Base-by-base conservation (phyloP, 78 protist species). In the Dictyostelium capitatum region DNA sequence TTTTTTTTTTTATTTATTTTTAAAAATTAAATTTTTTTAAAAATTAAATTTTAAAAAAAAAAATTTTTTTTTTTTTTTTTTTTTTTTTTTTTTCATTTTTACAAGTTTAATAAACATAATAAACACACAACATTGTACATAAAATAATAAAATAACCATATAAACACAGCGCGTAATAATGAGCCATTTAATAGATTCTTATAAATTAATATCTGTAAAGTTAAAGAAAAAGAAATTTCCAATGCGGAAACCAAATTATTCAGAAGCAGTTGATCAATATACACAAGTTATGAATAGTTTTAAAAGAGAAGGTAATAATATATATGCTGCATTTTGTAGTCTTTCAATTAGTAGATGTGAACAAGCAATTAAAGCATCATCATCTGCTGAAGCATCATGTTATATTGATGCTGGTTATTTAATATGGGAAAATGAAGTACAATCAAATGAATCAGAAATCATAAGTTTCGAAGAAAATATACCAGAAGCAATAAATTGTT, bases 281-380 rank as follows among this genome's bases (percentile, higher is more conserved):
- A 77, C 92, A 64, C 92, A 87, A 59, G 81, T 87, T 62, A 87
- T 87, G 92, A 87, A 87, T 43, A 57, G 75, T 57, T 87, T 87
- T 65, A 87, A 87, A 53, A 64, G 92, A 64, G 92, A 87, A 30
- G 83, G 83, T 30, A 87, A 87, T 59, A n/a, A 20, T 20, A 77
- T 87, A 70, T 87, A 87, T 77, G 92, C 92, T 30, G 92, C 92
- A 59, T 87, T 87, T 62, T 87, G 92, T 87, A 77, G 92, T 87
- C 48, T 87, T 12, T 48, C 92, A 48, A 87, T 87, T 30, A 79
- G 79, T 48, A 56, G 92, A 62, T 87, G 92, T 77, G 92, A 87
- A 77, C 92, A 87, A 77, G 92, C 92, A 37, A 77, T 87, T 6
- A 87, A 87, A 32, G 62, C 37, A 23, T 74, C 92, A 30, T 87